These are phyloP conservation scores for Trypanosoma rangeli DNA, from an alignment of 208 protist genomes.

Conservation along the genomic window DNA sequence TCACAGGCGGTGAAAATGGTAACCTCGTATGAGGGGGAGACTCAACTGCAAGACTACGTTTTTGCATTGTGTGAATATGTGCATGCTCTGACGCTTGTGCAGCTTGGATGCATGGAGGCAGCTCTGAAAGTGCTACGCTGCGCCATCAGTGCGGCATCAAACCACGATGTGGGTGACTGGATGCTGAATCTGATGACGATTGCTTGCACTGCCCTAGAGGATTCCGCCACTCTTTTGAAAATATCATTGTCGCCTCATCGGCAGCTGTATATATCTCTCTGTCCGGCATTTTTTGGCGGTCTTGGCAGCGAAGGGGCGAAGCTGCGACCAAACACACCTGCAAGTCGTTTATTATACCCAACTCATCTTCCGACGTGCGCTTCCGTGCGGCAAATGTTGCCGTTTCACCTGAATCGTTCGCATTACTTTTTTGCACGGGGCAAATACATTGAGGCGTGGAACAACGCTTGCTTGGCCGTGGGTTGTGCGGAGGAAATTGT, in stretches of 20 bases:
- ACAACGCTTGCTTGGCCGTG: slow-evolving; percentile 62
- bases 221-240: slow-evolving; percentile 49
- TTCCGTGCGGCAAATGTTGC: slow-evolving; percentile 58
- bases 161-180: slow-evolving; percentile 32
- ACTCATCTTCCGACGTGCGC: slow-evolving; percentile 42
- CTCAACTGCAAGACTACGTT: slow-evolving; percentile 26
- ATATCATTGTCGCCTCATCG: slow-evolving; percentile 46
- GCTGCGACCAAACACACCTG: slow-evolving; percentile 15
- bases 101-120: slow-evolving; percentile 58
- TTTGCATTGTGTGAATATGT: slow-evolving; percentile 59
- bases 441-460: slow-evolving; percentile 57
- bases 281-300: slow-evolving; percentile 73
- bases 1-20: slow-evolving; percentile 39
- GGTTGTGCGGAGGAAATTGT: slow-evolving; percentile 73
- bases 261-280: slow-evolving; percentile 60
- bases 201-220: slow-evolving; percentile 60
- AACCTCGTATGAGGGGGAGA: slow-evolving; percentile 20
- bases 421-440: slow-evolving; percentile 37
- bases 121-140: slow-evolving; percentile 36
- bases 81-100: slow-evolving; percentile 71
- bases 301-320: slow-evolving; percentile 20
- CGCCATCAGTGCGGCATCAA: slow-evolving; percentile 20
- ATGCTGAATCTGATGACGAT: slow-evolving; percentile 45
- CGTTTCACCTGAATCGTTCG: slow-evolving; percentile 69
- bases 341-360: slow-evolving; percentile 47